Evolutionary conservation across 1,139 yeast species (phyloP), one percentile per base, ranked within the genome.

Genomic region (Petasospora fabianii): DNA sequence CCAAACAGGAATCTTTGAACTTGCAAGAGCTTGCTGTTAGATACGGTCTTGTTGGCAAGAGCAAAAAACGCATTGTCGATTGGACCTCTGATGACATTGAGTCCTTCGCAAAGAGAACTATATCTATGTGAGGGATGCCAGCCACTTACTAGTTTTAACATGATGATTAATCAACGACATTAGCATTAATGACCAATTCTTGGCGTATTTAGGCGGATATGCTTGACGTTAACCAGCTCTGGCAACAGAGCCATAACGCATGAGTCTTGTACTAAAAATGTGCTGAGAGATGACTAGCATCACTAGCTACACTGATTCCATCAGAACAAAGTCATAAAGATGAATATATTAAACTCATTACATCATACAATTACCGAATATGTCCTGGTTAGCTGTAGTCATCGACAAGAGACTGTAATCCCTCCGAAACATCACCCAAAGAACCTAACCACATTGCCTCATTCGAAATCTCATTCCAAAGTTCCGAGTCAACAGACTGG

Each of bases 401-500:
- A 27, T 51, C 58, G 46, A 58, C 50, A 27, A 59, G 38, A 16
- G 43, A 44, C 30, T 53, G 57, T 24, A 64, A 54, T 31, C 62
- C 68, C 32, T 58, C 64, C n/a, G 61, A 56, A 11, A 54, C 59
- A 38, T 64, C 71, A 30, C 60, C 62, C 24, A 58, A 38, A 14
- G 58, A 50, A 17, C 66, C 65, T 37, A 82, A 60, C 92, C 92
- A 83, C 56, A 71, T 83, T 12, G 94, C 87, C 56, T 77, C 87
- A 56, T 73, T 73, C 3, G 86, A 77, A 46, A 84, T 77, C 52
- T 82, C 86, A 56, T 77, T 77, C 90, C 94, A 80, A 38, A 86
- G 60, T 51, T 82, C 73, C 50, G 76, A 73, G 52, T 83, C 87
- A 29, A 62, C 66, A 64, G 57, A 61, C 8, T 64, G 58, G n/a